These are phyloP conservation scores for Polygonum aviculare DNA, from an alignment of 148 eudicot species.

Conservation along the genomic window DNA sequence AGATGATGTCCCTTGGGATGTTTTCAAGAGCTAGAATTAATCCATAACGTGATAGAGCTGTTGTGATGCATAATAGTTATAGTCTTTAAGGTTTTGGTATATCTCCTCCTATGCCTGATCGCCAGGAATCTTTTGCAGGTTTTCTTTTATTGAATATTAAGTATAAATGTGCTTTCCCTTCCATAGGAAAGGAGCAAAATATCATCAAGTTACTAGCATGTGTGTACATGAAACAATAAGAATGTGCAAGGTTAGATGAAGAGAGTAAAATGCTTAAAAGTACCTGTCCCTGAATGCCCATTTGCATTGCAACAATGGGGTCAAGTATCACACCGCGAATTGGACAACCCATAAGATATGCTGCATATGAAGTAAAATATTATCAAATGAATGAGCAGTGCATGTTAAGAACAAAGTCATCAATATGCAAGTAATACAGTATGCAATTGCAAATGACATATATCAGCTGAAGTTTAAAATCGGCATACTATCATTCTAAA, in stretches of 20 bases:
- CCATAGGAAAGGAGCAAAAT: not conserved
- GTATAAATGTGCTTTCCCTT: not conserved
- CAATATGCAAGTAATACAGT: not conserved
- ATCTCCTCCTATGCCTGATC: not conserved
- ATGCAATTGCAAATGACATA: not conserved
- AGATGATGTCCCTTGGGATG: not conserved
- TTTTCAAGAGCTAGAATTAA: not conserved
- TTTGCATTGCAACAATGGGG: constrained; percentile 86
- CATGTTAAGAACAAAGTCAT: too few relatives aligned
- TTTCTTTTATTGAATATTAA: not conserved
- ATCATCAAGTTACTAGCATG: not conserved
- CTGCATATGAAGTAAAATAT: constrained; percentile 38
- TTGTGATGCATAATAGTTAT: not conserved
- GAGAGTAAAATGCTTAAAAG: not conserved
- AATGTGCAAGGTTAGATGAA: not conserved
- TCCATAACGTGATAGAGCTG: not conserved
- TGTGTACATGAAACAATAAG: not conserved
- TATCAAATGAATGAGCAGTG: not conserved
- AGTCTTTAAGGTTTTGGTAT: not conserved
- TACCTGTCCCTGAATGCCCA: constrained; percentile 99
- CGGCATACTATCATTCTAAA: not conserved
- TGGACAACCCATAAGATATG: constrained; percentile 99
- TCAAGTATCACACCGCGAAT: constrained; percentile 93
- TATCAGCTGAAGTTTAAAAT: not conserved
- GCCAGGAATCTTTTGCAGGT: not conserved